Conservation (phyloP, 2,329 filamentous ascomycete species). For the Claviceps humidiphila region DNA sequence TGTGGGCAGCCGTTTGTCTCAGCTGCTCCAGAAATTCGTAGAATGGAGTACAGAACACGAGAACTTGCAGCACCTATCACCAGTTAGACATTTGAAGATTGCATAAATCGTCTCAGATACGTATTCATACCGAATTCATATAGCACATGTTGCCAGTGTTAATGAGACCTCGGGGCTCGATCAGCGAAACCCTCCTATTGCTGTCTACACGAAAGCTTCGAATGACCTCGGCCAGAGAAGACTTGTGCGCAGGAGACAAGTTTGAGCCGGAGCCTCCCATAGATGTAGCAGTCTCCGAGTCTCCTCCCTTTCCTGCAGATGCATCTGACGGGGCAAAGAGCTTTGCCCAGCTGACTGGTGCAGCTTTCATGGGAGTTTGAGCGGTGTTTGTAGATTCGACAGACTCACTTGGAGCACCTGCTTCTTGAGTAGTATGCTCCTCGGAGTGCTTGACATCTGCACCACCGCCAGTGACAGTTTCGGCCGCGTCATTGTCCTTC, state of each 20-base stretch:
- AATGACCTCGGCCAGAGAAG: slow-evolving; percentile 64
- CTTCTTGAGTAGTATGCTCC: slow-evolving; percentile 9
- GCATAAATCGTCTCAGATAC: background rate
- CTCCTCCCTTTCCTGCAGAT: slow-evolving; percentile 14
- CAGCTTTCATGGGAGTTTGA: slow-evolving; percentile 16
- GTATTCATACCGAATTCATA: slow-evolving; percentile 86
- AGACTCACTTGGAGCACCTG: slow-evolving; percentile 9
- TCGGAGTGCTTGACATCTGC: slow-evolving; percentile 13
- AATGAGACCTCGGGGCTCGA: slow-evolving; percentile 84
- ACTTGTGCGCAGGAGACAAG: slow-evolving; percentile 34
- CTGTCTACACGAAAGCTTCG: slow-evolving; percentile 55
- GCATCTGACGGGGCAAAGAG: slow-evolving; percentile 22
- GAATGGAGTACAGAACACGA: slow-evolving; percentile 88
- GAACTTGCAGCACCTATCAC: slow-evolving; percentile 74
- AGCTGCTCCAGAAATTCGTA: slow-evolving; percentile 87
- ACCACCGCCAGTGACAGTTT: slow-evolving; percentile 3
- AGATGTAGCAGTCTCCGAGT: slow-evolving; percentile 6
- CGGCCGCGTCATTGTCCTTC: background rate
- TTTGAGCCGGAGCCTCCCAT: slow-evolving; percentile 14
- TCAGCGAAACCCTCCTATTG: slow-evolving; percentile 58
- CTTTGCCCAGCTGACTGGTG: slow-evolving; percentile 27
- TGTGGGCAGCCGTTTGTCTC: slow-evolving; percentile 69
- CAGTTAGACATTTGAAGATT: slow-evolving; percentile 19
- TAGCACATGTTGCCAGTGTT: slow-evolving; percentile 99
- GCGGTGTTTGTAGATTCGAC: slow-evolving; percentile 11